phyloP scores from a whole-genome alignment of 768 basidiomycete genomes.

The Guyanaporus albipodus region DNA sequence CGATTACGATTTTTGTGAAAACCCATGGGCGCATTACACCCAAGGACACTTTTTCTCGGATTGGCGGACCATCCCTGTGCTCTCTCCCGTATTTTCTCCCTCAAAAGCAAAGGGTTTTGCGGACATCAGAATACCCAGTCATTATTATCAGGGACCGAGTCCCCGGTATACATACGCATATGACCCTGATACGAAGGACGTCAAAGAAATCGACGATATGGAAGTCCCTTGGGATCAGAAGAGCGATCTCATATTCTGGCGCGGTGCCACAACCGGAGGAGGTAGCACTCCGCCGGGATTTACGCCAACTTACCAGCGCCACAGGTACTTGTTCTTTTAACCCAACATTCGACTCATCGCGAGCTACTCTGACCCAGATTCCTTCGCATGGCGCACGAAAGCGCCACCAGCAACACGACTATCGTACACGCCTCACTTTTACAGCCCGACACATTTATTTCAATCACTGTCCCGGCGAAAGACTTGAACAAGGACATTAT shows the following conservation, averaged over 20 bases:
- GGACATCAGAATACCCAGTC: slow-evolving; percentile 92
- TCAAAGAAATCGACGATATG: slow-evolving; percentile 78
- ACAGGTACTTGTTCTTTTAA: slow-evolving; percentile 48
- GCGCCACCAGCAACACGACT: slow-evolving; percentile 45
- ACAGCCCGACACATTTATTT: slow-evolving; percentile 52
- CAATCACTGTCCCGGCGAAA: slow-evolving; percentile 54
- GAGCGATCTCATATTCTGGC: slow-evolving; percentile 83
- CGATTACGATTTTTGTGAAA: slow-evolving; percentile 69
- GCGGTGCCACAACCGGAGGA: slow-evolving; percentile 94
- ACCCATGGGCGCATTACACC: slow-evolving; percentile 77
- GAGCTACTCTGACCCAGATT: slow-evolving; percentile 38
- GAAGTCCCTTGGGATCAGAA: slow-evolving; percentile 90
- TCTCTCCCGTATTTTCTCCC: slow-evolving; percentile 95
- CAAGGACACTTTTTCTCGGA: slow-evolving; percentile 98
- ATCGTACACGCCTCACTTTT: slow-evolving; percentile 69
- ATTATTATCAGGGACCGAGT: slow-evolving; percentile 90
- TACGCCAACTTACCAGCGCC: slow-evolving; percentile 78
- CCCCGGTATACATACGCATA: slow-evolving; percentile 85
- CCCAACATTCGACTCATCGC: not conserved
- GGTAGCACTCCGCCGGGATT: slow-evolving; percentile 86
- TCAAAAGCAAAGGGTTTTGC: slow-evolving; percentile 80
- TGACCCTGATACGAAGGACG: slow-evolving; percentile 65
- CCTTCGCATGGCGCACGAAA: slow-evolving; percentile 70
- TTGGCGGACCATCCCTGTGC: slow-evolving; percentile 80
- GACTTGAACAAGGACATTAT: slow-evolving; percentile 74